phyloP scores from a whole-genome alignment of 768 basidiomycete species.

The Kwoniella sp. region DNA sequence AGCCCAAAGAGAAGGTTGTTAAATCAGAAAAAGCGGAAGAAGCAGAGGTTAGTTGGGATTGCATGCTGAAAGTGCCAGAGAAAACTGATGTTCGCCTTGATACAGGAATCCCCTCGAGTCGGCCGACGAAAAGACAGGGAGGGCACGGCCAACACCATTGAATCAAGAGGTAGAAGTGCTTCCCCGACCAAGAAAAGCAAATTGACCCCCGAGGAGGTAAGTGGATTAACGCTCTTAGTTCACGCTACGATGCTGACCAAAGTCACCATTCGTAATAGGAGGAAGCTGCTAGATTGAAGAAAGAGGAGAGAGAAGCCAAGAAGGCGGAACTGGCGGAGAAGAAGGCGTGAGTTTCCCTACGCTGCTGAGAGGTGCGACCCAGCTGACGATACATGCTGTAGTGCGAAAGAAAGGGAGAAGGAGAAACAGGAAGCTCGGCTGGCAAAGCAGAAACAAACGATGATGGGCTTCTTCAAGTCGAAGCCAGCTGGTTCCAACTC shows the following conservation, averaged over 20 bases:
- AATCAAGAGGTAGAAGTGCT: slow-evolving; percentile 37
- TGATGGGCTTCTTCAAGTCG: slow-evolving; percentile 40
- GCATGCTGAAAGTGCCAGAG: neutral
- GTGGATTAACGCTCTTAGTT: neutral
- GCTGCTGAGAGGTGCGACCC: too few relatives aligned
- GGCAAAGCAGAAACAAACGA: slow-evolving; percentile 39
- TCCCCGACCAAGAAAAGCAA: slow-evolving; percentile 44
- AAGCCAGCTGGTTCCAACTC: slow-evolving; percentile 15
- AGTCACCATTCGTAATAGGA: slow-evolving; percentile 29
- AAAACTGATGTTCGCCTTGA: neutral
- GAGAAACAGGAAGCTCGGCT: slow-evolving; percentile 31
- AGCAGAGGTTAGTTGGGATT: slow-evolving; percentile 6
- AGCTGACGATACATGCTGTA: too few relatives aligned
- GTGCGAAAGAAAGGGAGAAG: slow-evolving; percentile 37
- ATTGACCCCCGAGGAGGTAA: slow-evolving; percentile 47
- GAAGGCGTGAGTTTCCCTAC: slow-evolving; percentile 51
- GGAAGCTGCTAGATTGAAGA: slow-evolving; percentile 41
- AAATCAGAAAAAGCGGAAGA: slow-evolving; percentile 5
- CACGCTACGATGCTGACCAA: slow-evolving; percentile 1
- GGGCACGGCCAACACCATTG: slow-evolving; percentile 38
- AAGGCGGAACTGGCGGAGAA: slow-evolving; percentile 35
- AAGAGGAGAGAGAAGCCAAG: slow-evolving; percentile 47
- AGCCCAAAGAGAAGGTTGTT: slow-evolving; percentile 6
- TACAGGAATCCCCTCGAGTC: slow-evolving; percentile 22
- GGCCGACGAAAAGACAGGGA: slow-evolving; percentile 34